Percentiles rank a stretch among this genome's conserved stretches.
Evolutionary conservation across 2,329 filamentous ascomycete genomes (phyloP).

Genomic region (Cercospora beticola): DNA sequence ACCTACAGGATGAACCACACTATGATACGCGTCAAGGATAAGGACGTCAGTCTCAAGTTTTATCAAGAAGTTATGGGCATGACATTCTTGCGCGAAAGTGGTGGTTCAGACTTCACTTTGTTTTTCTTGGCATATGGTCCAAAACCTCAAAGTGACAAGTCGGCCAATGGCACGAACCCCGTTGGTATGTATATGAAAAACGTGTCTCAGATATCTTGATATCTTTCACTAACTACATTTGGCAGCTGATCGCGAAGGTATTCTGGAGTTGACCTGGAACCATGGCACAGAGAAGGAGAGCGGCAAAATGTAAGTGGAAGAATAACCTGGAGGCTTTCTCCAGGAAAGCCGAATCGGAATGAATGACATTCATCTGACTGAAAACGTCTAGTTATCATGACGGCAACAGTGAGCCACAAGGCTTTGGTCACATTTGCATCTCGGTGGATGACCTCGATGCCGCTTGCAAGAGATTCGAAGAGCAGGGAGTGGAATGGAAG

Average conservation of each 20-base stretch:
- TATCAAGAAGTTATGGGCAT: constrained; percentile 82
- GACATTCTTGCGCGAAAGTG: constrained; percentile 73
- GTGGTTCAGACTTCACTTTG: constrained; percentile 74
- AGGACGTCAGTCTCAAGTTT: constrained; percentile 49
- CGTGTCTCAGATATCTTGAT: background rate
- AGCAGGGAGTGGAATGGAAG: constrained; percentile 82
- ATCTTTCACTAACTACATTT: background rate
- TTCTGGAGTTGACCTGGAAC: constrained; percentile 88
- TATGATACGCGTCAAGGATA: constrained; percentile 86
- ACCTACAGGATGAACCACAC: constrained; percentile 80
- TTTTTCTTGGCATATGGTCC: constrained; percentile 83
- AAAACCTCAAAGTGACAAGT: constrained; percentile 47
- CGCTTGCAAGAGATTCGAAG: constrained; percentile 83
- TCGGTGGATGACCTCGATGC: constrained; percentile 85
- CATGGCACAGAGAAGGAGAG: constrained; percentile 82
- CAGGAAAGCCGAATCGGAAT: background rate
- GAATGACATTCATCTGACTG: background rate
- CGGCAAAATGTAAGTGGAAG: constrained; percentile 55
- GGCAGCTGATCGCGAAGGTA: constrained; percentile 67
- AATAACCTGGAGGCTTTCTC: background rate
- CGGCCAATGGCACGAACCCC: constrained; percentile 57
- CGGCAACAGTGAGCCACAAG: constrained; percentile 86
- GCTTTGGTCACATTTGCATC: constrained; percentile 90
- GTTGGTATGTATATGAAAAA: constrained; percentile 37
- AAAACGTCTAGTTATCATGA: constrained; percentile 66